Percentiles rank a stretch among this genome's conserved stretches.
phyloP scores from a whole-genome alignment of 139 green algal species.

The Chlamydomonas sp. region DNA sequence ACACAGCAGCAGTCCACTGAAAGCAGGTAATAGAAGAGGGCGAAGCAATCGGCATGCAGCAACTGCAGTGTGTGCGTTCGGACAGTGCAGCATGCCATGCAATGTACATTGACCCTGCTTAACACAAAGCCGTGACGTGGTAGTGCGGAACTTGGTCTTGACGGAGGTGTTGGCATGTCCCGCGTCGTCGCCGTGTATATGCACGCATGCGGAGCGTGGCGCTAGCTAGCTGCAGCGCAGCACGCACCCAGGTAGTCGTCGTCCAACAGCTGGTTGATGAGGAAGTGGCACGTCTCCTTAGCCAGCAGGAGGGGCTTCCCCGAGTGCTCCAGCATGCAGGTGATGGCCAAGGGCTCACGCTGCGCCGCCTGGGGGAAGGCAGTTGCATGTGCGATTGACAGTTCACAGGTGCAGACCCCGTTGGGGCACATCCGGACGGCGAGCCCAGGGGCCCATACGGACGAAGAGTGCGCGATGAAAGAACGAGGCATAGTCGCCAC shows the following conservation, averaged over 20 bases:
- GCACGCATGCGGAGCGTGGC: not conserved
- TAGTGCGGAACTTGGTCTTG: no score
- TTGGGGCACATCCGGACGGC: no score
- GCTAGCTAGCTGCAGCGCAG: not conserved
- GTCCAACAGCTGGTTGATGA: conserved; percentile 38
- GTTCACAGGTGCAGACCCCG: no score
- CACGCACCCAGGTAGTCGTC: conserved; percentile 14
- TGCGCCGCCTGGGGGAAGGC: conserved; percentile 23
- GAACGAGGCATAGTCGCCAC: no score
- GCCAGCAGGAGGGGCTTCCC: conserved; percentile 33
- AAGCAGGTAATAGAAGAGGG: no score
- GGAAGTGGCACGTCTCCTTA: conserved; percentile 38
- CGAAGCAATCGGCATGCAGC: not conserved
- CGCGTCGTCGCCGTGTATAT: no score
- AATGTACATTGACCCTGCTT: not conserved
- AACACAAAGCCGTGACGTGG: no score
- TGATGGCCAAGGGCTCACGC: conserved; percentile 35
- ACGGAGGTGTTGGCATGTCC: no score
- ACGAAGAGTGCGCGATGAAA: no score
- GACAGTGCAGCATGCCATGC: not conserved
- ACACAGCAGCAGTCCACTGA: no score
- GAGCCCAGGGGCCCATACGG: no score
- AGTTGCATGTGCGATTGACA: not conserved
- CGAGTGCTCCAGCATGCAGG: conserved; percentile 44
- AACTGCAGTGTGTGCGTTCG: not conserved